Conservation (phyloP, 176 grass and related monocot genomes). For the Themeda triandra region DNA sequence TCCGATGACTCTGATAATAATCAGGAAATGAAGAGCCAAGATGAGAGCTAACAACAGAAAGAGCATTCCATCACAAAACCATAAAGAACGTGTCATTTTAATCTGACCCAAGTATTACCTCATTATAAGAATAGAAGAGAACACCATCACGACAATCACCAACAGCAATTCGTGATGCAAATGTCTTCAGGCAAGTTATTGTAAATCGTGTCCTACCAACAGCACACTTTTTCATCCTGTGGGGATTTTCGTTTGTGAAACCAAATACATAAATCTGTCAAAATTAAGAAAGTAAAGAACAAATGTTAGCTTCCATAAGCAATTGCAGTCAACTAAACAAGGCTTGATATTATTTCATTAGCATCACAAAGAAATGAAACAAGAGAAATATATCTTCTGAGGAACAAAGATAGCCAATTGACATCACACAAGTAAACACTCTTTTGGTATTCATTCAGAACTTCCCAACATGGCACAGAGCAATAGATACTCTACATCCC, state of each 20-base stretch:
- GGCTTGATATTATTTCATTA: background rate
- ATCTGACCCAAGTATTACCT: constrained; percentile 51
- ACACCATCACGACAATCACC: constrained; percentile 99
- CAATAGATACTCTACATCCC: background rate
- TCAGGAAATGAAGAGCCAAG: background rate
- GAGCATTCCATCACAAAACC: constrained; percentile 4
- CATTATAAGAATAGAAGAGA: constrained; percentile 92
- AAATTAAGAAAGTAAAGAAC: constrained; percentile 16
- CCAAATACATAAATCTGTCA: constrained; percentile 77
- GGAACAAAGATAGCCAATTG: constrained; percentile 1
- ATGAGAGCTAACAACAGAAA: constrained; percentile 21
- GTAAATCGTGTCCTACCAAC: constrained; percentile 71
- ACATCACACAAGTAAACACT: constrained; percentile 13
- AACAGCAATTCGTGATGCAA: constrained; percentile 76
- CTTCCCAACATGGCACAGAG: background rate
- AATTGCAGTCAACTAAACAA: constrained; percentile 7
- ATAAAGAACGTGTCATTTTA: constrained; percentile 20
- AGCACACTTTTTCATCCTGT: constrained; percentile 68
- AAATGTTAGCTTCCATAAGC: constrained; percentile 17
- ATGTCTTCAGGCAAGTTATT: constrained; percentile 86
- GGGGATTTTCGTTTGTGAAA: constrained; percentile 79
- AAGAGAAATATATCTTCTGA: constrained; percentile 7
- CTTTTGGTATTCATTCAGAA: background rate
- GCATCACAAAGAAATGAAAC: background rate
- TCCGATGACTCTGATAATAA: constrained; percentile 58